Base-by-base conservation (phyloP, 2,329 filamentous ascomycete species). In the Colletotrichum kahawae region DNA sequence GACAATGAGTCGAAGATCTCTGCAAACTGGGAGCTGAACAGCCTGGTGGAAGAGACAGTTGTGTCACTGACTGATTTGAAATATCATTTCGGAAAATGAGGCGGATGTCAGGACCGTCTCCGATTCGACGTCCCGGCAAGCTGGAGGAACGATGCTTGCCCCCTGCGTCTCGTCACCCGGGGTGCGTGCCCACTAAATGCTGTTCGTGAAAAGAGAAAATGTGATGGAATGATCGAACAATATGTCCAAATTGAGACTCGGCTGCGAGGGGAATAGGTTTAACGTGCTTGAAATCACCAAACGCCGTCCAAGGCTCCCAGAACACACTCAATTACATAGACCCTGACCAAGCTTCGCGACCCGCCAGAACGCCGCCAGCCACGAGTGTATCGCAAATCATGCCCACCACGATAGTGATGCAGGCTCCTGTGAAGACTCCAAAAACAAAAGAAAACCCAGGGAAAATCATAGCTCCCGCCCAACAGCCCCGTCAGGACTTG, bases 361-460 rank as follows among this genome's bases (percentile, higher is more conserved):
- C 48, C 38, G 33, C 59, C 69, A 51, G 29, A 72, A 75, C 63
- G 69, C 72, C 69, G 57, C 69, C 43, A 33, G 38, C 38, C 68
- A 27, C 54, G 21, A 71, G 27, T 36, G 33, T 36, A 72, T 57
- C 72, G 57, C 43, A 64, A 56, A 62, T 18, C 54, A 68, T 75
- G 57, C 43, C 56, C 18, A 48, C 38, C 14, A 54, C n/a, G 29
- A 27, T 59, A 67, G 43, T 43, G 9, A 48, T 33, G 18, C 54
- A 36, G 43, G 24, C 36, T n/a, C 21, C 33, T 43, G 29, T 57
- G 36, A 72, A 67, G 57, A 72, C 27, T 48, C 14, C 54, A 21
- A 63, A 71, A 57, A 21, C 36, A 36, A 63, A 13, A 16, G 51
- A 54, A 67, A 21, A 7, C 18, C 33, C 27, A 14, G 18, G 43